phyloP scores from a whole-genome alignment of 768 basidiomycete genomes.

The Phlegmacium glaucopus region DNA sequence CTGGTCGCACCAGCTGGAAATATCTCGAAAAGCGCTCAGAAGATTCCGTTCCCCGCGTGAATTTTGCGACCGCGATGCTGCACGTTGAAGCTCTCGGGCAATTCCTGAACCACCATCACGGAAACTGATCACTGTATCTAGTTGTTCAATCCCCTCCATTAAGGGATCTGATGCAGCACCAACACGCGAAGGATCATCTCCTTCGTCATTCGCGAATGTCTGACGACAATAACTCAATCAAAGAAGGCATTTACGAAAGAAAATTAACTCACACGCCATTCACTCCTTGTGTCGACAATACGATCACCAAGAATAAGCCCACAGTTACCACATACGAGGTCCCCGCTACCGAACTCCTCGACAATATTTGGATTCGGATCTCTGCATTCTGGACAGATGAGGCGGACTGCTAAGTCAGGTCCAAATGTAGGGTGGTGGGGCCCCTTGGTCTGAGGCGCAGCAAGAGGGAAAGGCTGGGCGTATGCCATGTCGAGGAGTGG shows the following conservation, averaged over 20 bases:
- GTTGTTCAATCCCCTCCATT: constrained; percentile 91
- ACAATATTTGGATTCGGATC: constrained; percentile 92
- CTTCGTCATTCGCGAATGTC: constrained; percentile 99
- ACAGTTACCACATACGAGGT: constrained; percentile 92
- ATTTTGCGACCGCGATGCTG: constrained; percentile 75
- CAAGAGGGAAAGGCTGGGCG: constrained; percentile 79
- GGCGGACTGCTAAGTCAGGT: constrained; percentile 82
- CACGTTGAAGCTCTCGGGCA: constrained; percentile 88
- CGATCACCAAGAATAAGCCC: constrained; percentile 94
- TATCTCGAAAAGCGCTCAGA: constrained; percentile 85
- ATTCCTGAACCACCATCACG: constrained; percentile 93
- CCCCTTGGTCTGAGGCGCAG: constrained; percentile 50
- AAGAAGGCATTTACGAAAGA: constrained; percentile 13
- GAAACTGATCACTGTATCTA: constrained; percentile 94
- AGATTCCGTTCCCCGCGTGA: constrained; percentile 84
- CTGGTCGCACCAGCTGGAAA: constrained; percentile 91
- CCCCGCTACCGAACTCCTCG: constrained; percentile 97
- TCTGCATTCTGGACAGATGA: constrained; percentile 94
- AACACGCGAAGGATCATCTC: constrained; percentile 99
- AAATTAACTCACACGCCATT: constrained; percentile 81
- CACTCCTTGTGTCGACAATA: constrained; percentile 95
- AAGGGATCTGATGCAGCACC: constrained; percentile 93
- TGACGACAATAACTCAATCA: constrained; percentile 28
- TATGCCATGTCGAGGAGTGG: constrained; percentile 46
- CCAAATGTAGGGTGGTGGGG: constrained; percentile 61